phyloP scores from a whole-genome alignment of 2,329 filamentous ascomycete species.

The Epichloe scottii region DNA sequence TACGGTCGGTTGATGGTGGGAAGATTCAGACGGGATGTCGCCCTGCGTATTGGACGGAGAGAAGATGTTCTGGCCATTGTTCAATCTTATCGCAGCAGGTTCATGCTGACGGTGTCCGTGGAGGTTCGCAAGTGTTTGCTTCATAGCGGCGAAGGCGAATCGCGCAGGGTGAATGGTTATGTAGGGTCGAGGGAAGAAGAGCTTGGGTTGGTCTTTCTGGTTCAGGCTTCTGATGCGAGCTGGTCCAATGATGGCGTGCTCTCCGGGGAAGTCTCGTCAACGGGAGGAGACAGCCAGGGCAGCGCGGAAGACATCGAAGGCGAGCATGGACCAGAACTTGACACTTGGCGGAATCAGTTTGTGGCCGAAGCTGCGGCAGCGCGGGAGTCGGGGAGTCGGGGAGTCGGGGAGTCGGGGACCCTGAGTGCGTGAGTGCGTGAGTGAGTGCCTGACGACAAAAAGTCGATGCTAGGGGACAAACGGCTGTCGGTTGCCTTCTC shows the following conservation, averaged over 20 bases:
- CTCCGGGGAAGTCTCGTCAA: neutral
- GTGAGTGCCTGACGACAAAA: too few relatives aligned
- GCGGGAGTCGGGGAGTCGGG: too few relatives aligned
- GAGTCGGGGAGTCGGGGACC: too few relatives aligned
- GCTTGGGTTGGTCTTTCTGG: neutral
- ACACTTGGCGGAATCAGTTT: neutral
- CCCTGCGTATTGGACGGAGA: neutral
- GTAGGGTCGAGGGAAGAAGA: neutral
- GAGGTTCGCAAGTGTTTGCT: constrained; percentile 1
- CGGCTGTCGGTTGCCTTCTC: too few relatives aligned
- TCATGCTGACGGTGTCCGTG: constrained; percentile 2
- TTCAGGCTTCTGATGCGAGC: constrained; percentile 1
- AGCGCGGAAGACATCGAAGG: neutral
- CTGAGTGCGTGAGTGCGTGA: too few relatives aligned
- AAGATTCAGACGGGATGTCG: neutral
- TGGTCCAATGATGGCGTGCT: constrained; percentile 4
- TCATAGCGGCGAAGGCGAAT: neutral
- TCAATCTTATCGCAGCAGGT: neutral
- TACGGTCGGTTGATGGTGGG: neutral
- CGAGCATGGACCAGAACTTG: neutral
- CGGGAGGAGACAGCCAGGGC: neutral
- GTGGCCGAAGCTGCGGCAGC: neutral
- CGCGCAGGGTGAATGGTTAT: constrained; percentile 1
- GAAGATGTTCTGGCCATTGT: neutral
- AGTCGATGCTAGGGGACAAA: too few relatives aligned